phyloP scores from a whole-genome alignment of 2,329 filamentous ascomycete genomes.

The Trichophyton rubrum region DNA sequence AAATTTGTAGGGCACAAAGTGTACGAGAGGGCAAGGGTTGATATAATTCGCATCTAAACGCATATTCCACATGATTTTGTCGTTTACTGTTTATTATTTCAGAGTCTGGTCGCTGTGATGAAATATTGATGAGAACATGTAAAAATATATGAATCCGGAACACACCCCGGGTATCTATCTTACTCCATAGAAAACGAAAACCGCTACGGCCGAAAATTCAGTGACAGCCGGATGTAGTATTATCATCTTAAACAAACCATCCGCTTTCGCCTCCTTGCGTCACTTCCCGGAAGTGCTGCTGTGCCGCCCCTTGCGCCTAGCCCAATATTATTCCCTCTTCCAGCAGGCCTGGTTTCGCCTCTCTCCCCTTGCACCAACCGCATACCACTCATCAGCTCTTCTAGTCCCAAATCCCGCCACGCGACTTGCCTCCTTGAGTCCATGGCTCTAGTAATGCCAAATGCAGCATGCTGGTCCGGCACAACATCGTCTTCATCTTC shows the following conservation, averaged over 20 bases:
- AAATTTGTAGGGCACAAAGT: constrained; percentile 59
- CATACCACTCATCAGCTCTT: constrained; percentile 34
- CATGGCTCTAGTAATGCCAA: constrained; percentile 52
- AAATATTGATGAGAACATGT: not conserved
- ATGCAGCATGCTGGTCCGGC: constrained; percentile 54
- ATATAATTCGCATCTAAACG: constrained; percentile 65
- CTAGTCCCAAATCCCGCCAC: constrained; percentile 49
- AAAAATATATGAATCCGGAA: not conserved
- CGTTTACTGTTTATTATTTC: not conserved
- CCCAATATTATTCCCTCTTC: constrained; percentile 38
- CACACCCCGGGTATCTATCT: not conserved
- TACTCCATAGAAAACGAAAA: not conserved
- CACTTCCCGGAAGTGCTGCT: constrained; percentile 16
- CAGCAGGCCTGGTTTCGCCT: constrained; percentile 13
- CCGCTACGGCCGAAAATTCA: not conserved
- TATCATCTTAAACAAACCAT: constrained; percentile 26
- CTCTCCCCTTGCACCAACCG: constrained; percentile 16
- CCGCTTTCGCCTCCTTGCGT: constrained; percentile 28
- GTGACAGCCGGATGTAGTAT: not conserved
- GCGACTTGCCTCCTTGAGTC: constrained; percentile 41
- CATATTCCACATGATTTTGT: not conserved
- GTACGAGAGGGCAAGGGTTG: constrained; percentile 71
- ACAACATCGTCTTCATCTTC: constrained; percentile 57
- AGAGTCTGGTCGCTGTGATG: not conserved
- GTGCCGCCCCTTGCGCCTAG: constrained; percentile 16